Evolutionary conservation across 2,329 filamentous ascomycete species (phyloP).

Genomic region (Calonectria montana): DNA sequence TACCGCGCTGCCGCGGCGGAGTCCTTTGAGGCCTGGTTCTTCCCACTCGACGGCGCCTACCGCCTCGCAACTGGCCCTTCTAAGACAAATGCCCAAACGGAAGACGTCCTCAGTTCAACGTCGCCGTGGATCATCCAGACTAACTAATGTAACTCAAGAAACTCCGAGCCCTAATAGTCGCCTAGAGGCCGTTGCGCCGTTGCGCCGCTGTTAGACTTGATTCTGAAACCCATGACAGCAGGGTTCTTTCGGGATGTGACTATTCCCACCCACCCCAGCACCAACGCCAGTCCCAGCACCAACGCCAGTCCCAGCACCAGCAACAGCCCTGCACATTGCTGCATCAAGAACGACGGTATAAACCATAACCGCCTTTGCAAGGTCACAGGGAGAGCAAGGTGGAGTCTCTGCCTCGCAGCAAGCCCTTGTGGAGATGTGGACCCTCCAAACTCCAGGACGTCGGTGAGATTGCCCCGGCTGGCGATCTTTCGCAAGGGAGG

Average conservation of each 20-base stretch:
- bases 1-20: conserved; percentile 9
- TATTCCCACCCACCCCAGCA: neutral
- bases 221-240: conserved; percentile 1
- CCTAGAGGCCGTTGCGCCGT: neutral
- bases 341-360: neutral
- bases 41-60: neutral
- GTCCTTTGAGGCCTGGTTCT: neutral
- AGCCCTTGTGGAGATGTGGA: conserved; percentile 34
- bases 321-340: neutral
- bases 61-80: neutral
- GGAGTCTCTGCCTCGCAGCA: conserved; percentile 17
- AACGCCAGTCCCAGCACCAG: neutral
- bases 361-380: conserved; percentile 2
- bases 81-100: neutral
- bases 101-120: neutral
- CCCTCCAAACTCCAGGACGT: conserved; percentile 31
- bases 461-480: conserved; percentile 40
- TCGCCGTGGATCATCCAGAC: neutral
- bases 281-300: neutral
- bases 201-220: conserved; percentile 1
- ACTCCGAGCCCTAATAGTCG: neutral
- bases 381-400: conserved; percentile 16
- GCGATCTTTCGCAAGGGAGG: conserved; percentile 36
- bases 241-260: neutral
- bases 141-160: neutral